These are phyloP conservation scores for Trichoderma sp. DNA, from an alignment of 2,329 filamentous ascomycete genomes.

Conservation along the genomic window DNA sequence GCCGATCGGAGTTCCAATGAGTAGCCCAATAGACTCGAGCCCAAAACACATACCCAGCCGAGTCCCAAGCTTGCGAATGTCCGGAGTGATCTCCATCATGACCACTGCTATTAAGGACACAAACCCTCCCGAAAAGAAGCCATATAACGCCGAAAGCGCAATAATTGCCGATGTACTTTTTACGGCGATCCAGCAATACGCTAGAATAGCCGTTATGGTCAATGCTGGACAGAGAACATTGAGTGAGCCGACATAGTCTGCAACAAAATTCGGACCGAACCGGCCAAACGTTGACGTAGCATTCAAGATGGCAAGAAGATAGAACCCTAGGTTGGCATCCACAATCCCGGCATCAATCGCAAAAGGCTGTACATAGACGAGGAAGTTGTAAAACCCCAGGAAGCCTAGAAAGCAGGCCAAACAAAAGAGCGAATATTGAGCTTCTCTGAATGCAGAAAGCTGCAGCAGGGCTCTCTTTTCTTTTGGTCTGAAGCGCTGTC, in stretches of 20 bases:
- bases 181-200: not conserved
- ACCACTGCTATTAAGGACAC: not conserved
- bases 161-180: not conserved
- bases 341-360: constrained; percentile 37
- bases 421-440: constrained; percentile 29
- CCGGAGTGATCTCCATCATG: not conserved
- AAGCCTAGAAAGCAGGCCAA: constrained; percentile 41
- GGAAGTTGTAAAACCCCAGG: constrained; percentile 44
- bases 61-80: not conserved
- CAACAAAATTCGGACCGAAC: constrained; percentile 45
- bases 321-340: constrained; percentile 42
- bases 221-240: constrained; percentile 40
- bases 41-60: constrained; percentile 3
- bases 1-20: not conserved
- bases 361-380: constrained; percentile 43
- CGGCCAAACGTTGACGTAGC: constrained; percentile 52
- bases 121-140: not conserved
- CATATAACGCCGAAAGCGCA: not conserved
- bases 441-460: constrained; percentile 34
- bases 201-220: not conserved
- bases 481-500: constrained; percentile 42
- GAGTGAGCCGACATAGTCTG: constrained; percentile 43
- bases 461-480: constrained; percentile 26
- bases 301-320: constrained; percentile 52
- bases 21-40: not conserved